Conservation (phyloP, 345 rosid species). For the Gossypium arboreum region DNA sequence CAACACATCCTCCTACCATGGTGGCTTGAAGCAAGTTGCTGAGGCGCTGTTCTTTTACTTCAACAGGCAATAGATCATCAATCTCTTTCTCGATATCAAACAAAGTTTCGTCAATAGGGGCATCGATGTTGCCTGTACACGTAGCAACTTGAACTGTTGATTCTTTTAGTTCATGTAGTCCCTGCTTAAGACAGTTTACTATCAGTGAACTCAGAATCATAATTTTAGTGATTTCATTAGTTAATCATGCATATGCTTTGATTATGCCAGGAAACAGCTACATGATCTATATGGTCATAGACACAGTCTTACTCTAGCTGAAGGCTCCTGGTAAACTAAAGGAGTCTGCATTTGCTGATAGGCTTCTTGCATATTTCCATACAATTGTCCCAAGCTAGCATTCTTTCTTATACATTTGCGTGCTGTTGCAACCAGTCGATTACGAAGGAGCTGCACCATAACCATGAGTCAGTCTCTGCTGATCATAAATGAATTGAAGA, state of each 20-base stretch:
- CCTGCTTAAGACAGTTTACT: constrained; percentile 32
- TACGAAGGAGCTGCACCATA: constrained; percentile 68
- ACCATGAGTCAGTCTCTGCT: not conserved
- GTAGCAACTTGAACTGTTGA: constrained; percentile 71
- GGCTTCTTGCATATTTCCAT: constrained; percentile 75
- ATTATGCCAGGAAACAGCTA: not conserved
- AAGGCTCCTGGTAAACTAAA: constrained; percentile 57
- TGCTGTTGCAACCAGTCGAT: constrained; percentile 69
- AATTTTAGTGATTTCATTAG: not conserved
- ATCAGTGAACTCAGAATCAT: not conserved
- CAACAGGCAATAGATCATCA: constrained; percentile 75
- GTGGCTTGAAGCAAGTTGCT: constrained; percentile 73
- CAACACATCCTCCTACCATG: constrained; percentile 81
- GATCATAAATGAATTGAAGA: not conserved
- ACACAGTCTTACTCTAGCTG: constrained; percentile 27
- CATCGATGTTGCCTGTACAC: constrained; percentile 51
- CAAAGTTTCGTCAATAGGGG: constrained; percentile 65
- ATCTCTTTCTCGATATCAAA: constrained; percentile 80
- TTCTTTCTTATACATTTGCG: constrained; percentile 62
- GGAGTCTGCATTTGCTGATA: constrained; percentile 94
- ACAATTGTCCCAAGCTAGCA: constrained; percentile 76
- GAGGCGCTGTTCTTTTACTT: constrained; percentile 75
- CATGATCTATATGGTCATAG: not conserved
- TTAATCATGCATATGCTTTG: not conserved
- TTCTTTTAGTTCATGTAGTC: constrained; percentile 69